Base-by-base conservation (phyloP, 2,329 filamentous ascomycete genomes). In the Colletotrichum scovillei region DNA sequence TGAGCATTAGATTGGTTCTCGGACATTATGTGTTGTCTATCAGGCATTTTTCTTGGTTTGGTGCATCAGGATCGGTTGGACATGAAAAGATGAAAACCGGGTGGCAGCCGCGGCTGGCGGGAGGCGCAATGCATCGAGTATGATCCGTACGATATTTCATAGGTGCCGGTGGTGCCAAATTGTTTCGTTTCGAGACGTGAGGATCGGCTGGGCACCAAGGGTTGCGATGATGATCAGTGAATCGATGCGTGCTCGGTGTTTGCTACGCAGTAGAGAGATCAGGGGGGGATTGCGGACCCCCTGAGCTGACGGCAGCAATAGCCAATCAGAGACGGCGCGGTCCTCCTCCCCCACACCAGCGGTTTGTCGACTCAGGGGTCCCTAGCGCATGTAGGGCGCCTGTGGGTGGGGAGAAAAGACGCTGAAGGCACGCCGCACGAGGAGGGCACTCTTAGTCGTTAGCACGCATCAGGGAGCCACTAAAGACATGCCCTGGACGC, bases 1-100 rank as follows among this genome's bases (percentile, higher is more conserved):
- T 67, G 63, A 64, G 72, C 72, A 74, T 74, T 68, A 73, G 57
- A 72, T 72, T 74, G 72, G 72, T 74, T 74, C 53, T 26, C 46
- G 49, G 30, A 5, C 16, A 64, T n/a, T 55, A 8, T 32, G 19
- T 49, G 42, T 49, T 49, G 42, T 35, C 28, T 12, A 32, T 38
- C 49, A 28, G 24, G 19, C n/a, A 11, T 38, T 55, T 55, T 8
- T 3, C 22, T 63, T 53, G 42, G 42, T 49, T n/a, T n/a, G n/a
- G 30, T 60, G 55, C 67, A 70, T 71, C 32, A 49, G 42, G 19
- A 42, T n/a, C 26, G n/a, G n/a, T 66, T 65, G 62, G 67, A 35
- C 60, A 56, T 28, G 32, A 57, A 57, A 11, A 52, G 11, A 12
- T 46, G 22, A 26, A 56, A 22, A n/a, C 58, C 35, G 22, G 16